Percentiles rank a stretch among this genome's conserved stretches.
phyloP scores from a whole-genome alignment of 352 stramenopile genomes.

The Phytophthora agathidicida region DNA sequence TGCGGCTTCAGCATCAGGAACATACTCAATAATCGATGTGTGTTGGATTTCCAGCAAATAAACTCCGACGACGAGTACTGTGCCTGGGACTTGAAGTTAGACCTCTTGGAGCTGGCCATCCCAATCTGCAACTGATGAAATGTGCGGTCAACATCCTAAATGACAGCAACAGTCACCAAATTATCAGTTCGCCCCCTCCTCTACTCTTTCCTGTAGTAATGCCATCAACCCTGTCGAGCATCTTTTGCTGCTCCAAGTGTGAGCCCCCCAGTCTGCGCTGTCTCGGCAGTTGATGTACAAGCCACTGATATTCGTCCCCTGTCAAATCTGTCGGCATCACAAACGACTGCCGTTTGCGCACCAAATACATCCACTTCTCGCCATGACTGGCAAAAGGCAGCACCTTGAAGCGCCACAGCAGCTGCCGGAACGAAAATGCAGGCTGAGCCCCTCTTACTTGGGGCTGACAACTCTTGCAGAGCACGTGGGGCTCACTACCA shows the following conservation, averaged over 20 bases:
- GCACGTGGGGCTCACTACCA: conserved; percentile 27
- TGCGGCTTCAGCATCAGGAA: conserved; percentile 58
- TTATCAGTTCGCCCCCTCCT: background rate
- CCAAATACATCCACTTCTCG: conserved; percentile 58
- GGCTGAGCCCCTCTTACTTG: conserved; percentile 43
- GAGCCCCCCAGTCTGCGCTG: conserved; percentile 18
- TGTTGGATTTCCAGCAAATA: conserved; percentile 41
- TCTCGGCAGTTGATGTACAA: conserved; percentile 33
- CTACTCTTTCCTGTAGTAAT: background rate
- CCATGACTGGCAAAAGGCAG: conserved; percentile 50
- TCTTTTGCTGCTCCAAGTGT: conserved; percentile 40
- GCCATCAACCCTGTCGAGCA: conserved; percentile 39
- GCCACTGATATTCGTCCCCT: conserved; percentile 41
- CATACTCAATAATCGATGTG: conserved; percentile 45
- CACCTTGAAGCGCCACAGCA: conserved; percentile 57
- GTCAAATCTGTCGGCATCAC: conserved; percentile 37
- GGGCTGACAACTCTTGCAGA: conserved; percentile 53
- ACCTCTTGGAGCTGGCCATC: conserved; percentile 24
- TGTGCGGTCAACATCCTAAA: conserved; percentile 52
- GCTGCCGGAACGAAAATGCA: conserved; percentile 48
- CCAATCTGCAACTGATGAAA: conserved; percentile 46
- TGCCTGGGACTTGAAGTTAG: conserved; percentile 28
- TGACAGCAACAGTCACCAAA: conserved; percentile 1
- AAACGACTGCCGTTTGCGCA: conserved; percentile 40
- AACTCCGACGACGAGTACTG: conserved; percentile 41